Percentiles rank a stretch among this genome's conserved stretches.
Evolutionary conservation across 129 eudicot genomes (phyloP).

Genomic region (Solidago caesia): DNA sequence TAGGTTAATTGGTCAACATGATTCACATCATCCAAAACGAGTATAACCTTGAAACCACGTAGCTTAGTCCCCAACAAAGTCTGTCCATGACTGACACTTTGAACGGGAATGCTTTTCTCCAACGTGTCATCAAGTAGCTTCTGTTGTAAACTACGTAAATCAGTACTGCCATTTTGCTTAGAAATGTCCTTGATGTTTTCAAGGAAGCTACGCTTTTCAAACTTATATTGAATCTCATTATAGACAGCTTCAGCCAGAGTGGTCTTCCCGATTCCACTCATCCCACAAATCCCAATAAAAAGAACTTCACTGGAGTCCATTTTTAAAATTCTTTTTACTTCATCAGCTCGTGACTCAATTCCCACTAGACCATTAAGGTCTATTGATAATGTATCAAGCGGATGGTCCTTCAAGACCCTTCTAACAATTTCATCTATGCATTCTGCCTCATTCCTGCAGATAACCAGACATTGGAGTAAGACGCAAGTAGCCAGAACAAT

Average conservation of each 20-base stretch:
- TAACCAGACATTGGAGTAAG: neutral
- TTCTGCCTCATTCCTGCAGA: slow-evolving; percentile 6
- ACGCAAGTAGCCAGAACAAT: neutral
- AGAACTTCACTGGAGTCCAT: neutral
- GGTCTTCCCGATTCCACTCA: slow-evolving; percentile 3
- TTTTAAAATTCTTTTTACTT: neutral
- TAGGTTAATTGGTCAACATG: neutral
- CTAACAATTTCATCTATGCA: neutral
- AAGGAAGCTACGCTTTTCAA: neutral
- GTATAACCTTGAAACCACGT: neutral
- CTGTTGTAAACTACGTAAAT: neutral
- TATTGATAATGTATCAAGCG: neutral
- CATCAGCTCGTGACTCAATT: neutral
- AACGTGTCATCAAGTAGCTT: neutral
- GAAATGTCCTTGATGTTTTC: slow-evolving; percentile 3
- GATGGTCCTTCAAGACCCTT: neutral
- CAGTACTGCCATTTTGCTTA: neutral
- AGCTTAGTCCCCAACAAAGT: neutral
- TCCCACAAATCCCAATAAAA: slow-evolving; percentile 10
- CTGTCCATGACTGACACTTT: neutral
- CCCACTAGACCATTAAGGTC: neutral
- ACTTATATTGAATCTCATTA: neutral
- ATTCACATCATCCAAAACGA: neutral
- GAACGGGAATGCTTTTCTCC: neutral
- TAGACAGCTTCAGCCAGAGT: neutral